These are phyloP conservation scores for Teunomyces gatunensis DNA, from an alignment of 805 yeast species.

Conservation along the genomic window DNA sequence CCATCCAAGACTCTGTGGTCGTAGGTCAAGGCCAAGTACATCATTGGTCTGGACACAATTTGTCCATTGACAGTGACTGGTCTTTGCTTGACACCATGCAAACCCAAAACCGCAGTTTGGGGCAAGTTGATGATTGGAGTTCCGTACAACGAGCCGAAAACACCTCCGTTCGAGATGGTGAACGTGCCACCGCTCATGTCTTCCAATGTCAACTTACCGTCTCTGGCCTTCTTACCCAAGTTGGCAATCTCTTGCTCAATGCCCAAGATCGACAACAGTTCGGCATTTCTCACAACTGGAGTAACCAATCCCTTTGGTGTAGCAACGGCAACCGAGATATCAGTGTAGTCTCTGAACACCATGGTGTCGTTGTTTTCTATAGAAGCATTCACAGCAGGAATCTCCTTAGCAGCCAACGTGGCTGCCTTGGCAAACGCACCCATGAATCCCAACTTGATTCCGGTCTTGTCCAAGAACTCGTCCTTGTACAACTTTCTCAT, in stretches of 20 bases:
- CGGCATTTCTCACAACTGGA: conserved; percentile 96
- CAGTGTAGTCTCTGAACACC: conserved; percentile 94
- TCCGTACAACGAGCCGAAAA: conserved; percentile 95
- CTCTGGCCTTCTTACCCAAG: conserved; percentile 92
- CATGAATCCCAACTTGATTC: conserved; percentile 97
- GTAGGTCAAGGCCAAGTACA: conserved; percentile 97
- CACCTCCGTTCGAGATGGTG: conserved; percentile 99
- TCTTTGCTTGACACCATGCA: conserved; percentile 97
- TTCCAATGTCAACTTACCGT: conserved; percentile 91
- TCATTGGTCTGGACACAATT: conserved; percentile 97
- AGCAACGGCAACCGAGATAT: conserved; percentile 95
- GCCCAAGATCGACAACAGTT: conserved; percentile 81
- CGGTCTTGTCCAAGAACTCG: conserved; percentile 89
- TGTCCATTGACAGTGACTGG: conserved; percentile 96
- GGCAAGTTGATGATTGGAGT: conserved; percentile 98
- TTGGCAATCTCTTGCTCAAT: conserved; percentile 81
- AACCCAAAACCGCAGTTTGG: conserved; percentile 96
- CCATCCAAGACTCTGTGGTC: conserved; percentile 98
- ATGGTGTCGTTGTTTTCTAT: conserved; percentile 90
- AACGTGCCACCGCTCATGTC: conserved; percentile 99
- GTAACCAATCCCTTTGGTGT: conserved; percentile 99
- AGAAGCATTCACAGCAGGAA: conserved; percentile 93
- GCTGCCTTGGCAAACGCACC: conserved; percentile 96
- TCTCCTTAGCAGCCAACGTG: conserved; percentile 87
- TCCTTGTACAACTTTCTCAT: conserved; percentile 97